Evolutionary conservation across 352 stramenopile species (phyloP), one percentile per base, ranked within the genome.

Genomic region (Chrysophaeum taylorii): DNA sequence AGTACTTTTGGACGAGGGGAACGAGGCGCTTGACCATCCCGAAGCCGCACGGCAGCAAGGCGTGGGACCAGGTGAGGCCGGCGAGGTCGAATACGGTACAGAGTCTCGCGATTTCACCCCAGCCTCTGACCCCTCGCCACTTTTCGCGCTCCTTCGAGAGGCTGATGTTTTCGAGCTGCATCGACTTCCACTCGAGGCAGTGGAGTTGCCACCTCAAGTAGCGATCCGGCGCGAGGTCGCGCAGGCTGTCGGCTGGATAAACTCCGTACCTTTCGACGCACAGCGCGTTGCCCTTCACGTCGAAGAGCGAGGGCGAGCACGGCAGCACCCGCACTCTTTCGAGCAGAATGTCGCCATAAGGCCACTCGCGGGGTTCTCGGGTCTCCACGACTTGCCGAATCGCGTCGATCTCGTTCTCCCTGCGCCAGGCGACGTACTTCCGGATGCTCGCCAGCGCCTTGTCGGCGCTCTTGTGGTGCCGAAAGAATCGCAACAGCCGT

Each of bases 281-380:
- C 9, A 63, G 33, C 4, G 52, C 52, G 52, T 63, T 63, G 9
- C 52, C 52, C 52, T 63, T 63, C 27, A 63, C 52, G 52, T 63
- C 52, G 23, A 63, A 63, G 12, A 63, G 27, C 5, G 5, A 12
- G 15, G 25, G 21, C 27, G 52, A 36, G 23, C 52, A 63, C 4
- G 52, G 52, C 7, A 9, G 27, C 5, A 63, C 48, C 48, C 18
- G 18, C 9, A n/a, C 9, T 4, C 48, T 5, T 4, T n/a, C 48
- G 18, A 33, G n/a, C 18, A 60, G 33, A 25, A 60, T 33, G 18
- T n/a, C 48, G 25, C 48, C 48, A 5, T 15, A 21, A 9, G 48
- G 48, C 48, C 48, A 60, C 14, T 48, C n/a, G n/a, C n/a, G n/a
- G n/a, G n/a, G n/a, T 48, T 48, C 41, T 48, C n/a, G n/a, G 18